phyloP scores from a whole-genome alignment of 176 grass and related monocot species.

The Ensete glaucum region DNA sequence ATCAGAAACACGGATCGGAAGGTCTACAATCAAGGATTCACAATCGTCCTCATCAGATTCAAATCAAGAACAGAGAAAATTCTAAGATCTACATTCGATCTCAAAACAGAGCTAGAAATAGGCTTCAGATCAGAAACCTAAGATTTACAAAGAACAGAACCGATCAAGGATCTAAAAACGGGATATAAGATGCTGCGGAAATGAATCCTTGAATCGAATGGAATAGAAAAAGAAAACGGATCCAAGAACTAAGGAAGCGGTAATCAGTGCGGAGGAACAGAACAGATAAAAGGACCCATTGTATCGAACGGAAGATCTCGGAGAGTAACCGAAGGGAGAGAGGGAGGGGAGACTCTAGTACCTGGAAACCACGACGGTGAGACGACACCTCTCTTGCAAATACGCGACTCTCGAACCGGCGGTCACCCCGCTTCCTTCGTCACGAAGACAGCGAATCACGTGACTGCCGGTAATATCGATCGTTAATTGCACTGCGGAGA shows the following conservation, averaged over 20 bases:
- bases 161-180: not conserved
- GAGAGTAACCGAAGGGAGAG: not conserved
- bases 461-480: not conserved
- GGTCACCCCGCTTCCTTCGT: not conserved
- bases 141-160: not conserved
- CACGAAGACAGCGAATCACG: not conserved
- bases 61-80: not conserved
- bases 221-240: not conserved
- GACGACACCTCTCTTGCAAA: not conserved
- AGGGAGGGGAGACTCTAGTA: not conserved
- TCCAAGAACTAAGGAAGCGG: not conserved
- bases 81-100: constrained; percentile 1
- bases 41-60: not conserved
- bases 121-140: no score
- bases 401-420: not conserved
- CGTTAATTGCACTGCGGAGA: no score
- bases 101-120: not conserved
- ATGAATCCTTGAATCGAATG: no score
- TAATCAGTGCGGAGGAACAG: not conserved
- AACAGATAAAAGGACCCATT: not conserved
- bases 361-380: not conserved
- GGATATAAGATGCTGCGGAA: not conserved
- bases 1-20: not conserved
- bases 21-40: not conserved
- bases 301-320: not conserved